Conservation (phyloP, 495 filamentous ascomycete species). For the Pyrenula massariospora region DNA sequence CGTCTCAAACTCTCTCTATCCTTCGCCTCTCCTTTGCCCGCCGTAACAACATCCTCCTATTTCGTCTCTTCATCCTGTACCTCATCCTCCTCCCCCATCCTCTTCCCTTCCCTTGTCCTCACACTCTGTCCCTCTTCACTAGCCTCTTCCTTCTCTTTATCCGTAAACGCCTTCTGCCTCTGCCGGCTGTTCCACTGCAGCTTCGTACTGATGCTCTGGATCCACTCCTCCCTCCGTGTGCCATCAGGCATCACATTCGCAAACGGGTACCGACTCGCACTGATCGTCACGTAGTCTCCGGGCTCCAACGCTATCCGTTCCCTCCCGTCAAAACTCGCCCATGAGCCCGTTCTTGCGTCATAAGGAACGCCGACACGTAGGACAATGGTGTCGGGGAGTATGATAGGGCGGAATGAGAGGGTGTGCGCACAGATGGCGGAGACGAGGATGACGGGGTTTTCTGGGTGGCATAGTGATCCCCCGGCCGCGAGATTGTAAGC, state of each 20-base stretch:
- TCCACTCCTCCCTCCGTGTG: slow-evolving; percentile 75
- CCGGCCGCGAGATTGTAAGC: slow-evolving; percentile 97
- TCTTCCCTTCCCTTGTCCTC: neutral
- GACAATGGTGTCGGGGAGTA: slow-evolving; percentile 89
- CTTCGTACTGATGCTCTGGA: slow-evolving; percentile 80
- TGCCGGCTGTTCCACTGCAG: slow-evolving; percentile 86
- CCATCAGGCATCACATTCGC: slow-evolving; percentile 73
- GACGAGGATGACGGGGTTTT: slow-evolving; percentile 92
- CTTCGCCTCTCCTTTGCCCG: no score
- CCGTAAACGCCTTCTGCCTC: slow-evolving; percentile 52
- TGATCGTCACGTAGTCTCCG: slow-evolving; percentile 93
- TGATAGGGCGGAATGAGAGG: slow-evolving; percentile 87
- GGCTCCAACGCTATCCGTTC: slow-evolving; percentile 75
- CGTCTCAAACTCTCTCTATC: neutral
- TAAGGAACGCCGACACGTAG: slow-evolving; percentile 87
- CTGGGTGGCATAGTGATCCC: slow-evolving; percentile 88
- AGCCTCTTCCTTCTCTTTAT: slow-evolving; percentile 7
- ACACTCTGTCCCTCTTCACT: neutral
- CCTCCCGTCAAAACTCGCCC: slow-evolving; percentile 95
- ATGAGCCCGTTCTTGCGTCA: slow-evolving; percentile 74
- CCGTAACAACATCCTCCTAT: no score
- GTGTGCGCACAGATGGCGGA: slow-evolving; percentile 96
- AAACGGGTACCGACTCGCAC: slow-evolving; percentile 85
- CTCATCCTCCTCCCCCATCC: neutral
- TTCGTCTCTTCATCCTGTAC: neutral